These are phyloP conservation scores for Gossypium raimondii DNA, from an alignment of 345 rosid genomes.

Conservation along the genomic window DNA sequence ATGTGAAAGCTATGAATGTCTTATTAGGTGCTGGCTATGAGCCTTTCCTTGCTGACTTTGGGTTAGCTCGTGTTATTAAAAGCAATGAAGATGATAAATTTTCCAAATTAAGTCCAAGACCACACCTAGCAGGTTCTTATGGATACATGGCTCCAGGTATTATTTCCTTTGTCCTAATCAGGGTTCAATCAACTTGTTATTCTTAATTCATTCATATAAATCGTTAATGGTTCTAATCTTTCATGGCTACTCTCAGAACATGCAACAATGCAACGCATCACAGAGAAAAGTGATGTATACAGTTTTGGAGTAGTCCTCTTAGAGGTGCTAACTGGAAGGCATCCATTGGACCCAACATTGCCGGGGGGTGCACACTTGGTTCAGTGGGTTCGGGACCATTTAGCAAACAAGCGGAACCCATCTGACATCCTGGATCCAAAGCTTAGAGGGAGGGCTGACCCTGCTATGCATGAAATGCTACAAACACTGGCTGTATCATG, in stretches of 20 bases:
- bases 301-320: constrained; percentile 78
- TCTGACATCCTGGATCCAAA: constrained; percentile 66
- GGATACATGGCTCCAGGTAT: constrained; percentile 99
- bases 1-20: constrained; percentile 90
- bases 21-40: constrained; percentile 65
- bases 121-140: constrained; percentile 87
- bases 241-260: constrained; percentile 46
- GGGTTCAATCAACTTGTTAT: not conserved
- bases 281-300: constrained; percentile 88
- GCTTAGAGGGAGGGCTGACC: constrained; percentile 74
- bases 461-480: constrained; percentile 79
- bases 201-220: not conserved
- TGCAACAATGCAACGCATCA: constrained; percentile 69
- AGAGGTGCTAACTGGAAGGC: constrained; percentile 86
- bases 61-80: constrained; percentile 59
- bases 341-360: constrained; percentile 84
- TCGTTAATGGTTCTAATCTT: not conserved
- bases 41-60: constrained; percentile 85
- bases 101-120: constrained; percentile 46
- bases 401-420: constrained; percentile 57
- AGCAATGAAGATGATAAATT: constrained; percentile 25
- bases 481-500: constrained; percentile 87
- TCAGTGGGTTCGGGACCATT: constrained; percentile 84
- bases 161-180: constrained; percentile 16
- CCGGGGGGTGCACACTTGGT: constrained; percentile 77